These are phyloP conservation scores for Talaromyces sp. DNA, from an alignment of 2,329 filamentous ascomycete species.

Conservation along the genomic window DNA sequence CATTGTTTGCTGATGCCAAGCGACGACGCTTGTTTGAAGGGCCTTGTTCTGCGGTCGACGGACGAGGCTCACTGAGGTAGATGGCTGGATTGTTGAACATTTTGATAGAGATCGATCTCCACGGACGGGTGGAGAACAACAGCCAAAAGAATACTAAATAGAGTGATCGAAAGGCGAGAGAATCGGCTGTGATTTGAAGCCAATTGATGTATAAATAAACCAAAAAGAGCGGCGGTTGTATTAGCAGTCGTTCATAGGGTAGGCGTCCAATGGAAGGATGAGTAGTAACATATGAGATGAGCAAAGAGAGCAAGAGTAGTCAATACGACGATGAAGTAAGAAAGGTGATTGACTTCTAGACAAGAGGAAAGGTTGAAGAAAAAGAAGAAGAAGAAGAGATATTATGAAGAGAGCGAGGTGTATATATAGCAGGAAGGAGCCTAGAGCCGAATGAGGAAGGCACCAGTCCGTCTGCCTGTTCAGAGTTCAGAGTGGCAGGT, in stretches of 20 bases:
- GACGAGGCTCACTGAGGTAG: constrained; percentile 3
- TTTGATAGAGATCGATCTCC: background rate
- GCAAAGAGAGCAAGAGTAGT: background rate
- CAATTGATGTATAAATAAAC: constrained; percentile 1
- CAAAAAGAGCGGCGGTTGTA: background rate
- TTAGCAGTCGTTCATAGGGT: background rate
- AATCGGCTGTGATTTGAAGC: background rate
- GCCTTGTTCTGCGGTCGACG: background rate
- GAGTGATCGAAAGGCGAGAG: background rate
- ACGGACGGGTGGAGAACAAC: background rate
- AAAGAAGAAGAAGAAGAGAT: background rate
- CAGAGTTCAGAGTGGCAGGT: background rate
- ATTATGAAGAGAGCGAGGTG: background rate
- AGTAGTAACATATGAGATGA: background rate
- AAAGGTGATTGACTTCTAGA: background rate
- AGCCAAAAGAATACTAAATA: background rate
- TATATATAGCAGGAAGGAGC: background rate
- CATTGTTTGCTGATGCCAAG: background rate
- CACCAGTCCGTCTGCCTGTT: background rate
- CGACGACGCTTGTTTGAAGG: constrained; percentile 1
- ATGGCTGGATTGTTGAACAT: constrained; percentile 6
- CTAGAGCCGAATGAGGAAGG: background rate
- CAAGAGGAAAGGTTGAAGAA: background rate
- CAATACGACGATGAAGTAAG: background rate
- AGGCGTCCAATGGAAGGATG: background rate